Evolutionary conservation across 805 yeast genomes (phyloP), one percentile per base, ranked within the genome.

Genomic region (Zygosaccharomyces gambellarensis): DNA sequence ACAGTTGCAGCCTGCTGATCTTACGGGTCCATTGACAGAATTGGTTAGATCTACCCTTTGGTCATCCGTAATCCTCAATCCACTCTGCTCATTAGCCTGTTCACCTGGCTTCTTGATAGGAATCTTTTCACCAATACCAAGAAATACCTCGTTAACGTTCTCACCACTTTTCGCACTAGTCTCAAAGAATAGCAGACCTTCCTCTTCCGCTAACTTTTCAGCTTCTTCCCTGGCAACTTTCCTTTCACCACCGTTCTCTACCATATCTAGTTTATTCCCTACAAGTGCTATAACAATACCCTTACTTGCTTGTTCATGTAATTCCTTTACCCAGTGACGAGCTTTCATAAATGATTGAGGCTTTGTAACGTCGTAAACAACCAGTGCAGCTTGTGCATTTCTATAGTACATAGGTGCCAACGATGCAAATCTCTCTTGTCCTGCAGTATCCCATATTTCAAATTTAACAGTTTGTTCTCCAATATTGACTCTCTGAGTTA

Each of bases 391-490:
- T 67, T 90, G 97, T 12, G 99, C 97, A 63, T 94, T 92, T 66
- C 99, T 80, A 72, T 92, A 92, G 71, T 92, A 92, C 94, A 92
- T 85, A 27, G 98, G 98, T 1, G 98, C 97, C 62, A 92, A 77
- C 23, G 92, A 83, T 12, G 97, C 97, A 74, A 92, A 92, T 55
- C 99, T 73, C 68, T 92, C 99, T 73, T 92, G 98, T 19, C 99
- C 99, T 2, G 98, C 98, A 11, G 98, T 90, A 67, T 90, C 98
- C 95, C 96, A 87, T 51, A 87, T 88, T 65, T 87, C 96, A 66
- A 88, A 90, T 69, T 94, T 92, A 63, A 92, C 87, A 7, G 94
- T 87, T 62, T 85, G 79, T 52, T 83, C 85, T 44, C 94, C 87
- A 63, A 94, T 84, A 21, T 87, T 81, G 64, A 96, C 90, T 63